Conservation (phyloP, 2,329 filamentous ascomycete species). For the Emmonsiellopsis sp. region DNA sequence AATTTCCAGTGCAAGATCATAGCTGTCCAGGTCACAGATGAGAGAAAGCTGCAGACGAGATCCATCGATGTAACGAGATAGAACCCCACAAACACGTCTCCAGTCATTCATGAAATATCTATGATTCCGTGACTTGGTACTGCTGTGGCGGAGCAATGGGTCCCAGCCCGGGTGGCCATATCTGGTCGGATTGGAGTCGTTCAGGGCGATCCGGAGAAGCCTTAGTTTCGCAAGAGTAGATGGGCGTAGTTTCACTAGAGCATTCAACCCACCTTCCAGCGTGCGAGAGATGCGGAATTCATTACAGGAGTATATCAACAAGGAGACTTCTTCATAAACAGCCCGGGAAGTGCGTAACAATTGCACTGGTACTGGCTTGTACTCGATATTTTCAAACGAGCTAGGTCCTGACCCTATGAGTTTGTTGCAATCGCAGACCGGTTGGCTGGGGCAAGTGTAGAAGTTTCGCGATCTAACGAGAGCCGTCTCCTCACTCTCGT, state of each 20-base stretch:
- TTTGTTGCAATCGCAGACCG: neutral
- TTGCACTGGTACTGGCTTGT: neutral
- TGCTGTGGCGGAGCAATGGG: no score
- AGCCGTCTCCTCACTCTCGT: neutral
- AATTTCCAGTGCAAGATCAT: neutral
- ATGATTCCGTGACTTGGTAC: no score
- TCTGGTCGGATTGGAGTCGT: neutral
- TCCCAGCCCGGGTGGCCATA: no score
- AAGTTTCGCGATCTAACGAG: neutral
- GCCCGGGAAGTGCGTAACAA: neutral
- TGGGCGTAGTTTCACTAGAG: neutral
- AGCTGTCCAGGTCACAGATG: neutral
- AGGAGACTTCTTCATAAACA: neutral
- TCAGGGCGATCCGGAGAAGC: neutral
- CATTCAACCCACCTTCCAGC: neutral
- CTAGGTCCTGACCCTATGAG: neutral
- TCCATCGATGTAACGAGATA: neutral
- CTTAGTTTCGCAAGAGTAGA: neutral
- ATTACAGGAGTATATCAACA: neutral
- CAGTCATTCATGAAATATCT: neutral
- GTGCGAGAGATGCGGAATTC: neutral
- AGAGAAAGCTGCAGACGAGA: neutral
- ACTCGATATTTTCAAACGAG: neutral
- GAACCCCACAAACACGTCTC: neutral
- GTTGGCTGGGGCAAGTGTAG: neutral